These are phyloP conservation scores for Schizochytrium sp. DNA, from an alignment of 108 stramenopile genomes.

Conservation along the genomic window DNA sequence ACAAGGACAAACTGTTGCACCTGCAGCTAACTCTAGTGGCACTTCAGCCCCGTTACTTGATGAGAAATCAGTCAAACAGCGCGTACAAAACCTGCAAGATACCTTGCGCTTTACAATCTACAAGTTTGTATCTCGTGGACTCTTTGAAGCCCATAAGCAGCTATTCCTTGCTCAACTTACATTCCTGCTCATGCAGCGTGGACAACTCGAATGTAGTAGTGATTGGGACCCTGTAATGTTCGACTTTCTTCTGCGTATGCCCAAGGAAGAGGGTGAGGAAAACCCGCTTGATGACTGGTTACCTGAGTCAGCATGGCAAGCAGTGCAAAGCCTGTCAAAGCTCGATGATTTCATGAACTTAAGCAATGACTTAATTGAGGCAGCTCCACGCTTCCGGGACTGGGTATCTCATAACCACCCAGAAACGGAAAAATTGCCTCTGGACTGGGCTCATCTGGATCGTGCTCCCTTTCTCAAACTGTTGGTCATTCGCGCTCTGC, in stretches of 20 bases:
- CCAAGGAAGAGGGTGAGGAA: constrained; percentile 78
- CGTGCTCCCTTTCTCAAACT: constrained; percentile 89
- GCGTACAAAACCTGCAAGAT: constrained; percentile 82
- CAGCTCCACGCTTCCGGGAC: constrained; percentile 87
- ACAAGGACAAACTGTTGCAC: too few relatives aligned
- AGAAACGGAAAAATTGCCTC: constrained; percentile 88
- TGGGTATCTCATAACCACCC: constrained; percentile 89
- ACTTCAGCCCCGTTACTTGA: constrained; percentile 26
- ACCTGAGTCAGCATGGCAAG: constrained; percentile 82
- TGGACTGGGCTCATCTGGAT: constrained; percentile 89
- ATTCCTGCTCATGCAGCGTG: constrained; percentile 89
- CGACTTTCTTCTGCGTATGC: constrained; percentile 85
- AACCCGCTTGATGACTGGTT: constrained; percentile 83
- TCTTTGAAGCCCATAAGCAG: constrained; percentile 90
- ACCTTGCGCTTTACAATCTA: constrained; percentile 87
- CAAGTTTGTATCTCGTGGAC: constrained; percentile 88
- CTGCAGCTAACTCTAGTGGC: not conserved
- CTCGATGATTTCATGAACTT: constrained; percentile 87
- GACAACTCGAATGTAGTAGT: constrained; percentile 80
- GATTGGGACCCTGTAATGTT: constrained; percentile 82
- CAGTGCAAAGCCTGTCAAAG: constrained; percentile 79
- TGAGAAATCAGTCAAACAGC: constrained; percentile 76
- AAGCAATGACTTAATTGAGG: constrained; percentile 85
- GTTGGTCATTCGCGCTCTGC: constrained; percentile 86
- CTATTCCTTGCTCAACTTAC: constrained; percentile 89